Base-by-base conservation (phyloP, 805 yeast species). In the Saccharomycopsis oosterbeekiorum region DNA sequence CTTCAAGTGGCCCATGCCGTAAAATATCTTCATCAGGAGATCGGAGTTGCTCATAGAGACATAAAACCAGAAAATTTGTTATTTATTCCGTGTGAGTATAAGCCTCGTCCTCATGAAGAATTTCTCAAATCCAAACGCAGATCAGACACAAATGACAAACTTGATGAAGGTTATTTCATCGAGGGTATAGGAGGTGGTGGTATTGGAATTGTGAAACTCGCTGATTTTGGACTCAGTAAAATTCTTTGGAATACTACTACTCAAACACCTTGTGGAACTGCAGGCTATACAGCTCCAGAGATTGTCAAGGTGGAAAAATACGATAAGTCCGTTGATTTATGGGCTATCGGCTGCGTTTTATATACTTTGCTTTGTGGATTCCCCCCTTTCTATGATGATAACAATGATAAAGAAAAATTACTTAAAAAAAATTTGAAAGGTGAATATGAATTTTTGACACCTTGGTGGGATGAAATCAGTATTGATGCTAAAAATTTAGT, bases 391-490 rank as follows among this genome's bases (percentile, higher is more conserved):
- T 85, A 84, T 69, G 93, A 89, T 67, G 80, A 77, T 58, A 76
- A 75, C 64, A 88, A 85, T 64, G 85, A 86, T 67, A 78, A 84
- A 2, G 77, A 78, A 64, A 77, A 76, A 57, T 75, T 88, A 55
- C 84, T 91, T 3, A 78, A 79, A 60, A 88, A 88, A 70, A 89
- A 87, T 39, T 77, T 87, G 12, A 77, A 77, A 56, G 96, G 94
- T 41, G 85, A 87, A 61, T 88, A 80, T 71, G 80, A 82, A n/a
- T 88, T 87, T 70, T 75, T 88, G 59, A 75, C 80, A 62, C 96
- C 96, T 1, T 88, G 96, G 96, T 88, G 94, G 89, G 94, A 88
- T 72, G 96, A 88, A 70, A 85, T 88, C 41, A 79, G 86, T 58
- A 73, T 70, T 47, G 89, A 84, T 42, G 92, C 91, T 34, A 88